Base-by-base conservation (phyloP, 2,329 filamentous ascomycete species). In the Aspergillus transmontanensis region DNA sequence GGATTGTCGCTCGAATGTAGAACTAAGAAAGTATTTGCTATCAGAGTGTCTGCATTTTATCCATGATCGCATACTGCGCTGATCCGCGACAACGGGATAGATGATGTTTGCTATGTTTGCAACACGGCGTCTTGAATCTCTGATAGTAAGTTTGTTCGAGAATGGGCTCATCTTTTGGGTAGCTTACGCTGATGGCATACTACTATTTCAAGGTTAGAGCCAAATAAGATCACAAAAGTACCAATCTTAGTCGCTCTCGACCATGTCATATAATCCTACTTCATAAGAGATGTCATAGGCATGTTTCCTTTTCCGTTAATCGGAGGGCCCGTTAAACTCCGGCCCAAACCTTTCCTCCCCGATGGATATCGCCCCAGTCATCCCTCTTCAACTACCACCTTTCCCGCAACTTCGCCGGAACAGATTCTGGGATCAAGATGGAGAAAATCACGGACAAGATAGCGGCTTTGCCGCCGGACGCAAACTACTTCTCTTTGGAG, bases 361-460 rank as follows among this genome's bases (percentile, higher is more conserved):
- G 57, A 59, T 51, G 23, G 23, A 28, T 39, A 28, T 39, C 46
- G 28, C 23, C 46, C 46, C 30, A 34, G 57, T 30, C 57, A 51
- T 50, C 51, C 21, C 39, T n/a, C 21, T 57, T 45, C 55, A 41
- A 39, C 53, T 11, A 50, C 55, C 50, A 46, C 60, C 16, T 41
- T 51, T 32, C 46, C 55, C 54, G 34, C 55, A 60, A 32, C 39
- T 34, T 60, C 45, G 26, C 36, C 60, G 55, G 58, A 50, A 53
- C 57, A 58, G 43, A 54, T 50, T 36, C 48, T n/a, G 55, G 41
- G 60, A 58, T 59, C 64, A 68, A 61, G 66, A 92, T 92, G 89
- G 90, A 93, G 82, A 95, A 92, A 81, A 94, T 97, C 76, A 96
- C 93, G 66, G 91, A 96, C 84, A 97, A 97, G 85, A 94, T 98